Evolutionary conservation across 2,329 filamentous ascomycete species (phyloP), one percentile per base, ranked within the genome.

Genomic region (Cytospora chrysosperma): DNA sequence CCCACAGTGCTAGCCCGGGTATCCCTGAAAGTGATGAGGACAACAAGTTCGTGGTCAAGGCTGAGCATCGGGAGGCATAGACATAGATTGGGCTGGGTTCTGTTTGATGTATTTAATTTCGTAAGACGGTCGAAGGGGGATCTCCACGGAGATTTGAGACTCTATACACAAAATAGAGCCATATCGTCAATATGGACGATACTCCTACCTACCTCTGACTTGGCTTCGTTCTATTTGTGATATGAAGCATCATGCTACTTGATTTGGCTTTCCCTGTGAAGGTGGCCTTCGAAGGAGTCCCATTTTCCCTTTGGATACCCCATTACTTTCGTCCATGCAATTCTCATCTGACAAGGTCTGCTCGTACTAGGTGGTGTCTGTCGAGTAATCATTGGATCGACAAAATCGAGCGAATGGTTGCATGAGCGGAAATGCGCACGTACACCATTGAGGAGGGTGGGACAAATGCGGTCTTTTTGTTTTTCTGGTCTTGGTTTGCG

Each of bases 21-120:
- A 24, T 47, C 10, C 21, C 47, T 10, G 63, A 63, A 7, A 15
- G 40, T 37, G 60, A 32, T 27, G 54, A 56, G 26, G 61, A 55
- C 43, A 65, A 55, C 43, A 65, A 65, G 56, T 34, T 15, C 1
- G 32, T n/a, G 10, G 62, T 52, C 51, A 65, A n/a, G 28, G 55
- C 59, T 19, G 62, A 62, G 52, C 63, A 65, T 17, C 43, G 52
- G 15, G 63, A 65, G 26, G 60, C 56, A 32, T 65, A 28, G 56
- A 28, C 56, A 32, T 65, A 28, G 56, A 28, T 1, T 9, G 34
- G 6, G 6, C 21, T 17, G 15, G 43, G 7, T 21, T 52, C 27
- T 54, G 30, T 21, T 21, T 37, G n/a, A 5, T 15, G n/a, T 21
- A n/a, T n/a, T 28, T 21, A 19, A 12, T 43, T 7, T 13, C 12